Conservation (phyloP, 2,329 filamentous ascomycete species). For the Taxawa tesnikishii region DNA sequence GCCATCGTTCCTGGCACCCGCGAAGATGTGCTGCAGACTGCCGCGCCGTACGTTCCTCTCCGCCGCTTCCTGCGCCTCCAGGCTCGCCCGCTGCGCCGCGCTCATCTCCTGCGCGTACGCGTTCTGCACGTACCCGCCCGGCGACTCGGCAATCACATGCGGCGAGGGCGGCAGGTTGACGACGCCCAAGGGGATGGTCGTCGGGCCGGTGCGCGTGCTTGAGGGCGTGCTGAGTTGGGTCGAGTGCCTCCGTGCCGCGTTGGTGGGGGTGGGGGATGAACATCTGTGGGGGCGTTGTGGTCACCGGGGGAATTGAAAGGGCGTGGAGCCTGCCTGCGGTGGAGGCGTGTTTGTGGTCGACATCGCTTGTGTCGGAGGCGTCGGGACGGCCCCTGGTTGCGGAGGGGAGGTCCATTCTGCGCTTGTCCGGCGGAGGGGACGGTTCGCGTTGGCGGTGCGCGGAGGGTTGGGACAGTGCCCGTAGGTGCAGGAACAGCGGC, state of each 20-base stretch:
- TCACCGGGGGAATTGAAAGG: constrained; percentile 13
- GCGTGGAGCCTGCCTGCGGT: constrained; percentile 24
- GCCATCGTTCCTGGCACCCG: constrained; percentile 14
- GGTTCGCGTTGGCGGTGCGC: constrained; percentile 15
- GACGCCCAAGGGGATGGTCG: constrained; percentile 25
- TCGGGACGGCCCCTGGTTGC: constrained; percentile 29
- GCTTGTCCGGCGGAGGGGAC: constrained; percentile 9
- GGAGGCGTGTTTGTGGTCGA: constrained; percentile 19
- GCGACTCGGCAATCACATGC: constrained; percentile 16
- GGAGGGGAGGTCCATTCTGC: constrained; percentile 25
- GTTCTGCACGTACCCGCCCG: constrained; percentile 37
- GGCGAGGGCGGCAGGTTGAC: constrained; percentile 15
- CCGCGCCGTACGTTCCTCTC: constrained; percentile 10
- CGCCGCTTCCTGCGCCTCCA: constrained; percentile 16
- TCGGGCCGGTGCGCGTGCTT: constrained; percentile 18
- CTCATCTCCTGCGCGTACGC: constrained; percentile 28
- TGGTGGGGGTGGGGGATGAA: constrained; percentile 25
- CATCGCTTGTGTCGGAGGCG: constrained; percentile 15
- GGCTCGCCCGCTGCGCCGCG: constrained; percentile 19
- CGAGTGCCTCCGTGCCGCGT: constrained; percentile 25
- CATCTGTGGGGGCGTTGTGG: constrained; percentile 27
- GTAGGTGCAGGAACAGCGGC: constrained; percentile 19
- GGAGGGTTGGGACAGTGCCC: constrained; percentile 11
- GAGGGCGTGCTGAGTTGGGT: constrained; percentile 17
- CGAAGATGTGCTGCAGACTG: constrained; percentile 9